Evolutionary conservation across 768 basidiomycete genomes (phyloP), one percentile per base, ranked within the genome.

Genomic region (Mycena epipterygia): DNA sequence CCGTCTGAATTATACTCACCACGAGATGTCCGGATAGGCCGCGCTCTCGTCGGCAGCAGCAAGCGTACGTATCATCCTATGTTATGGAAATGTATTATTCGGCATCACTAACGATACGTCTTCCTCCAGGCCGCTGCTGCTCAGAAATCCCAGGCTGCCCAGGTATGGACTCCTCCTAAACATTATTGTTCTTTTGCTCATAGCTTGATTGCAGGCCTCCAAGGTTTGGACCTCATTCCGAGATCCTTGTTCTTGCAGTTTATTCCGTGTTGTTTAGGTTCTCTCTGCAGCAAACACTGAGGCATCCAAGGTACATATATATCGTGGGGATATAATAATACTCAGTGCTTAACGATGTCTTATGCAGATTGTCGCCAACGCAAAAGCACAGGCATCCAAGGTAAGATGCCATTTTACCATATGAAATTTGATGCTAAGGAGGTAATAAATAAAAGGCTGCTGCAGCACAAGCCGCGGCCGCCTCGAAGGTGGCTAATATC

Each of bases 1-100:
- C 33, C 32, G n/a, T 52, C 48, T 8, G 25, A 49, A 2, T 49
- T 25, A 23, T 39, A 27, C 35, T 44, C 4, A 39, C 41, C 25
- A 30, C 21, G 27, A 57, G 14, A 27, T 63, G 35, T 13, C 29
- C 16, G 16, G 27, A 33, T 23, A 71, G 59, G 52, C 64, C 4
- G 70, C 65, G 29, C 53, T 67, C 23, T 5, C 58, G 27, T 56
- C 41, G 17, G 70, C 70, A 21, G 70, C 70, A 27, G 62, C 70
- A 12, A 71, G 44, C 17, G 70, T 68, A 68, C 21, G 59, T 0
- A 3, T 9, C 30, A 12, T 21, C 2, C 14, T 55, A 2, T 1
- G 23, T 7, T 11, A 33, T 21, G 5, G 8, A 44, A 8, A 29
- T 25, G 32, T 32, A 27, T 5, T 23, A 6, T 42, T 37, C n/a